Conservation (phyloP, 1,284 basidiomycete genomes). For the Testicularia cyperi region DNA sequence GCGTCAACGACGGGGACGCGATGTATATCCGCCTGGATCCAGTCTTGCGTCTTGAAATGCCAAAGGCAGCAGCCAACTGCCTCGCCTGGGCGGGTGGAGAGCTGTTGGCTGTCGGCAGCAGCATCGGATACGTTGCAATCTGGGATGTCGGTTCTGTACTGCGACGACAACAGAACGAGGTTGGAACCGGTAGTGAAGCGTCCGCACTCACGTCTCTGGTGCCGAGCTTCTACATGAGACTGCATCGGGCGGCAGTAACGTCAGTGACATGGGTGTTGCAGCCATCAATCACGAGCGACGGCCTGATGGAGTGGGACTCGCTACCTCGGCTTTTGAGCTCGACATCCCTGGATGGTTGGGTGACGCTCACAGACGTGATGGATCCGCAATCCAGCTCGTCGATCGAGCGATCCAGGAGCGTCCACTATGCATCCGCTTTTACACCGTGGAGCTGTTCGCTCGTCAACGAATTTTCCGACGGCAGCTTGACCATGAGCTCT, state of each 20-base stretch:
- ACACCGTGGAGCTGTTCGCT: conserved; percentile 1
- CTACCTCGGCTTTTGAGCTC: conserved; percentile 7
- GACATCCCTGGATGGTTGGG: conserved; percentile 15
- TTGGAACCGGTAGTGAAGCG: neutral
- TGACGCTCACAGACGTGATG: neutral
- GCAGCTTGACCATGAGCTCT: conserved; percentile 11
- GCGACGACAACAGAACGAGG: neutral
- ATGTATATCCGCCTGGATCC: conserved; percentile 19
- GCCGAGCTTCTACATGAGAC: conserved; percentile 10
- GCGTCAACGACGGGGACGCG: neutral
- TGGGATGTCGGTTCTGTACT: conserved; percentile 17
- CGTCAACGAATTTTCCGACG: conserved; percentile 29
- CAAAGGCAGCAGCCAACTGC: conserved; percentile 6
- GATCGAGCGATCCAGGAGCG: conserved; percentile 9
- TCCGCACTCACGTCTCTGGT: neutral
- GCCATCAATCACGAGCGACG: conserved; percentile 7
- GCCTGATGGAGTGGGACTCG: neutral
- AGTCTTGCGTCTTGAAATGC: conserved; percentile 9
- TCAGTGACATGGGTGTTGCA: conserved; percentile 15
- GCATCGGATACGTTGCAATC: conserved; percentile 28
- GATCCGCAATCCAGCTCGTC: neutral
- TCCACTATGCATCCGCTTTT: conserved; percentile 13
- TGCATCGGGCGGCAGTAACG: conserved; percentile 17
- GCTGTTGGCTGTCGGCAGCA: conserved; percentile 23
- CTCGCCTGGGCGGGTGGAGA: conserved; percentile 40